These are phyloP conservation scores for Rutstroemia sp. DNA, from an alignment of 2,329 filamentous ascomycete genomes.

Conservation along the genomic window DNA sequence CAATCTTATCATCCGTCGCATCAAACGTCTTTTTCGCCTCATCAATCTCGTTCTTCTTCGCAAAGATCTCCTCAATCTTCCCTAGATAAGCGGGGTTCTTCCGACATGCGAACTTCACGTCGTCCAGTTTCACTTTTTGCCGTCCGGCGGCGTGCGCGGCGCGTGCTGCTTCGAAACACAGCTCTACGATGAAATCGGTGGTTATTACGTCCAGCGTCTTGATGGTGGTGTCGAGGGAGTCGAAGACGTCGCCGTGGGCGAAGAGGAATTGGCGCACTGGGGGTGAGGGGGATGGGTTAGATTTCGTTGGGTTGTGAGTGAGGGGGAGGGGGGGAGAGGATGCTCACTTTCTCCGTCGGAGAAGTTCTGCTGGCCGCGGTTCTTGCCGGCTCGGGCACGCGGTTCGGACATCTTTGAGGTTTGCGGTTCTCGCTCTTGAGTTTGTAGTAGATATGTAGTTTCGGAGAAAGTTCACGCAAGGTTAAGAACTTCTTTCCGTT, in stretches of 20 bases:
- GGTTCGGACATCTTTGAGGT: slow-evolving; percentile 52
- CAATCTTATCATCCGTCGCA: slow-evolving; percentile 57
- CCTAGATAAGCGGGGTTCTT: slow-evolving; percentile 81
- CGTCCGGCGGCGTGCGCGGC: slow-evolving; percentile 80
- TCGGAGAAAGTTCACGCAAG: not conserved
- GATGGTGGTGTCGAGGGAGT: slow-evolving; percentile 76
- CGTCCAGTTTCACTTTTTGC: slow-evolving; percentile 96
- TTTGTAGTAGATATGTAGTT: too few species aligned
- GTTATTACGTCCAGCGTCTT: slow-evolving; percentile 89
- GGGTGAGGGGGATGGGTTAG: slow-evolving; percentile 6
- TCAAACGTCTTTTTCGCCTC: slow-evolving; percentile 70
- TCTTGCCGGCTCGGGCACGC: slow-evolving; percentile 67
- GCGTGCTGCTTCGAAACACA: slow-evolving; percentile 82
- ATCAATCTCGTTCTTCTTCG: slow-evolving; percentile 82
- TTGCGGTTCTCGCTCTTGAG: not conserved
- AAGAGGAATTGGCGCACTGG: slow-evolving; percentile 68
- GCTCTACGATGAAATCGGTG: slow-evolving; percentile 92
- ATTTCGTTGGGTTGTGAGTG: not conserved
- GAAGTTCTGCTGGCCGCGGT: slow-evolving; percentile 81
- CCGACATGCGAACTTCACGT: slow-evolving; percentile 91
- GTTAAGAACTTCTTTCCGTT: not conserved
- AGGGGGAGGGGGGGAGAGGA: not conserved
- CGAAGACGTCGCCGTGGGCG: slow-evolving; percentile 70
- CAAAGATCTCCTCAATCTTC: slow-evolving; percentile 80
- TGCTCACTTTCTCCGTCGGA: slow-evolving; percentile 58